Percentiles rank a stretch among this genome's conserved stretches.
Conservation (phyloP, 805 yeast genomes). For the Clavispora carvajalis region DNA sequence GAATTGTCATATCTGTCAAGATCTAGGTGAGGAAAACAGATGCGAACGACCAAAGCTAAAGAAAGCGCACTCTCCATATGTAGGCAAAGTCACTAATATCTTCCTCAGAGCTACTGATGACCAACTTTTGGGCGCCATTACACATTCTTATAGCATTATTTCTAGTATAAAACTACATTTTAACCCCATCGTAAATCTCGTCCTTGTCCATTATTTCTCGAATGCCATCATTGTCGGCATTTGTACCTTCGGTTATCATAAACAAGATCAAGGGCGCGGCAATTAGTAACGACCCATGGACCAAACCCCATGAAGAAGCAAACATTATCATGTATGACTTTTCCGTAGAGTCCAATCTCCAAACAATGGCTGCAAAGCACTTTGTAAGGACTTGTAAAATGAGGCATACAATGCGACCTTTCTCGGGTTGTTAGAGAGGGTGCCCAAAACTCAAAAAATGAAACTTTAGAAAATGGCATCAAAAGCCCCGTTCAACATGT, state of each 20-base stretch:
- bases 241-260: slow-evolving; percentile 42
- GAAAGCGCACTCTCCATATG: too few relatives aligned
- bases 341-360: slow-evolving; percentile 48
- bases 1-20: slow-evolving; percentile 47
- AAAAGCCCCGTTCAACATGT: slow-evolving; percentile 55
- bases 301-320: slow-evolving; percentile 49
- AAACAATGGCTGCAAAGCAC: slow-evolving; percentile 61
- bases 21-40: too few relatives aligned
- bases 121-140: too few relatives aligned
- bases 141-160: slow-evolving; percentile 10
- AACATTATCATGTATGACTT: slow-evolving; percentile 38
- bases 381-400: slow-evolving; percentile 58
- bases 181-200: slow-evolving; percentile 17
- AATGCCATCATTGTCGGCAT: slow-evolving; percentile 26
- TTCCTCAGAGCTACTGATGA: too few relatives aligned
- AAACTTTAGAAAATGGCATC: slow-evolving; percentile 60
- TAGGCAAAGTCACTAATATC: too few relatives aligned
- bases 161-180: not conserved
- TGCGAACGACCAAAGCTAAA: too few relatives aligned
- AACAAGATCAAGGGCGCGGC: slow-evolving; percentile 44
- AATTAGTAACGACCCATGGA: slow-evolving; percentile 42
- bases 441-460: slow-evolving; percentile 55
- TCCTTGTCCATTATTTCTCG: slow-evolving; percentile 16
- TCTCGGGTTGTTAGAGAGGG: slow-evolving; percentile 52
- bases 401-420: slow-evolving; percentile 55